Base-by-base conservation (phyloP, 129 eudicot genomes). In the Calendula officinalis region DNA sequence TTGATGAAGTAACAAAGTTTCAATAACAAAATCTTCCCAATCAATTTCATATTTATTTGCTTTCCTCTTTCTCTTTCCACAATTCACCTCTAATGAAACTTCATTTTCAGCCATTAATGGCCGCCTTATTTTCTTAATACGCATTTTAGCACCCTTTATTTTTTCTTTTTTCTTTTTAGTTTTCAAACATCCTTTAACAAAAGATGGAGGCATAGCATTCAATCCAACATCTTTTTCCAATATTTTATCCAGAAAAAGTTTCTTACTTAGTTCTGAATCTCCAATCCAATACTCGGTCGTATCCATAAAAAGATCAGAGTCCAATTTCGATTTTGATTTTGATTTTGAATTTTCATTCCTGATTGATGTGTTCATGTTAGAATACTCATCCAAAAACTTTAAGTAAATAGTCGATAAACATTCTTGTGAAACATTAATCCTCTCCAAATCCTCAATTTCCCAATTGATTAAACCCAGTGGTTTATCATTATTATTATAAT, bases 1-100 rank as follows among this genome's bases (percentile, higher is more conserved):
- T 38, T 56, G 66, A 70, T 83, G 97, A 62, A 90, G 88, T 36
- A 90, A 74, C 27, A 90, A 80, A 32, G 92, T 86, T 78, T 90
- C 95, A 70, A 90, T 84, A 11, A 86, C 82, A 73, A 90, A 79
- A 77, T 90, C 97, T 76, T 90, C 97, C 95, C 92, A 84, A 62
- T 86, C 95, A 42, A 64, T 75, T 60, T 75, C 82, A 16, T 41
- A 58, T 51, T 67, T 43, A 48, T 22, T 44, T 44, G 60, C 79
- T 67, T 71, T 70, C 40, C 72, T 59, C 38, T 69, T 88, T 49
- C 70, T 61, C 71, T 78, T 80, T 45, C 68, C 53, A 32, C 46
- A 11, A n/a, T 56, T 66, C 54, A 52, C 76, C 45, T 1, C 4
- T 35, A 45, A 4, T 36, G 46, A 46, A 7, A 6, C 30, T 22